These are phyloP conservation scores for Colletotrichum australisinense DNA, from an alignment of 2,329 filamentous ascomycete genomes.

Conservation along the genomic window DNA sequence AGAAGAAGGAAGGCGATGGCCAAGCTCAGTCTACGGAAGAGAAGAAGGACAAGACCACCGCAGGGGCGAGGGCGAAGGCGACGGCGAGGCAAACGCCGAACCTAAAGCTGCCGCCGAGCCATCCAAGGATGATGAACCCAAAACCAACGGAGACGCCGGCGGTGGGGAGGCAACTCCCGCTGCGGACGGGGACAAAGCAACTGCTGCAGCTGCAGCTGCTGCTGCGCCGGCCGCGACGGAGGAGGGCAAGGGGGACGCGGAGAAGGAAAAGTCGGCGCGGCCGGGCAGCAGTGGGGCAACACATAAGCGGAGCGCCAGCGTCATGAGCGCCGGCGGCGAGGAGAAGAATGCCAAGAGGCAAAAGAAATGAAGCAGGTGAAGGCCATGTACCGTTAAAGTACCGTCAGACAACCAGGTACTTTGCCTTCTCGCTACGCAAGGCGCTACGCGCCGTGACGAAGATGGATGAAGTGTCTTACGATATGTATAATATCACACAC, in stretches of 20 bases:
- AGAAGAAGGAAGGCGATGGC: conserved; percentile 16
- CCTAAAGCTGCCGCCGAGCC: conserved; percentile 10
- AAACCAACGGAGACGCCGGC: conserved; percentile 29
- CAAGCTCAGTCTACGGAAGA: conserved; percentile 7
- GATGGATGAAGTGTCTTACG: not conserved
- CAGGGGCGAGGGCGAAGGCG: not conserved
- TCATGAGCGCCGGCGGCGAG: conserved; percentile 73
- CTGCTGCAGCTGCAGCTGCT: conserved; percentile 1
- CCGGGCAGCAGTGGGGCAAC: conserved; percentile 53
- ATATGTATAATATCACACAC: not conserved
- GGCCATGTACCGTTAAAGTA: conserved; percentile 41
- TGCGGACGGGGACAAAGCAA: conserved; percentile 7
- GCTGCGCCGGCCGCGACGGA: conserved; percentile 16
- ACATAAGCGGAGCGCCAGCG: conserved; percentile 86
- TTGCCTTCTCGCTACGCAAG: conserved; percentile 32
- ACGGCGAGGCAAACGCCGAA: conserved; percentile 16
- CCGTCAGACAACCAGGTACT: conserved; percentile 31
- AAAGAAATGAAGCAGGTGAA: conserved; percentile 59
- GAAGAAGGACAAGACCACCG: conserved; percentile 10
- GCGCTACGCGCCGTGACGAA: conserved; percentile 36
- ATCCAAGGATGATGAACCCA: conserved; percentile 20
- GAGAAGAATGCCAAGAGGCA: conserved; percentile 71
- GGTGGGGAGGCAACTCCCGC: conserved; percentile 9
- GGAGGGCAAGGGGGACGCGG: conserved; percentile 37
- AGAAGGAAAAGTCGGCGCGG: conserved; percentile 45